phyloP scores from a whole-genome alignment of 345 rosid species.

The Populus alba region DNA sequence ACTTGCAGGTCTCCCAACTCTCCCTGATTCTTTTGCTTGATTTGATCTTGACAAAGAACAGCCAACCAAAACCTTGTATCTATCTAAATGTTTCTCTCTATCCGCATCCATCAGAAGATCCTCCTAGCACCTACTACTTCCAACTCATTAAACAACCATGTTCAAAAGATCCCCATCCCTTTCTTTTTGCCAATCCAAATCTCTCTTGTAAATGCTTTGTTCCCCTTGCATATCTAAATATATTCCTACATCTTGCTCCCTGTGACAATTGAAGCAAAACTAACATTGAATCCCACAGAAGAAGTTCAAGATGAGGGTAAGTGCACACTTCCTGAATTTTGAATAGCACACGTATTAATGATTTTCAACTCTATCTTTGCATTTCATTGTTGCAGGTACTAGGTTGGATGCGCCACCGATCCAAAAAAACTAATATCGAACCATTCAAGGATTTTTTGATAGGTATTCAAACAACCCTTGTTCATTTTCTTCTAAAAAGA shows the following conservation, averaged over 20 bases:
- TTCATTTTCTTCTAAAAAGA: constrained; percentile 14
- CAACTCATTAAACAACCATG: constrained; percentile 26
- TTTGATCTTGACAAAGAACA: constrained; percentile 64
- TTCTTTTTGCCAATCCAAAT: constrained; percentile 25
- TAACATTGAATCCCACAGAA: constrained; percentile 28
- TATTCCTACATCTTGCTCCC: constrained; percentile 27
- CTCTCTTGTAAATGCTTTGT: constrained; percentile 32
- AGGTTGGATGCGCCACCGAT: constrained; percentile 74
- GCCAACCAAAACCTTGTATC: constrained; percentile 74
- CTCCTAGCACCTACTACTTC: constrained; percentile 43
- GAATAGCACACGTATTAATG: constrained; percentile 6
- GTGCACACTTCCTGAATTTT: constrained; percentile 24
- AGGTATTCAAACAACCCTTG: constrained; percentile 47
- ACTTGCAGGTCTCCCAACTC: constrained; percentile 32
- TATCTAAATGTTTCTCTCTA: constrained; percentile 61
- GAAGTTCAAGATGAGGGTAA: constrained; percentile 65
- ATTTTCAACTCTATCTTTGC: constrained; percentile 31
- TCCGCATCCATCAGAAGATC: constrained; percentile 35
- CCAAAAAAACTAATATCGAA: constrained; percentile 45
- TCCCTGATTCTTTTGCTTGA: constrained; percentile 41
- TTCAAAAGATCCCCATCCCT: constrained; percentile 20
- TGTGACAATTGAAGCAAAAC: constrained; percentile 34
- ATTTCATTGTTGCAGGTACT: constrained; percentile 60
- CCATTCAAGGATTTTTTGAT: constrained; percentile 53
- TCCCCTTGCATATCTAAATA: constrained; percentile 14